phyloP scores from a whole-genome alignment of 352 stramenopile genomes.

The Pythium phragmitis region DNA sequence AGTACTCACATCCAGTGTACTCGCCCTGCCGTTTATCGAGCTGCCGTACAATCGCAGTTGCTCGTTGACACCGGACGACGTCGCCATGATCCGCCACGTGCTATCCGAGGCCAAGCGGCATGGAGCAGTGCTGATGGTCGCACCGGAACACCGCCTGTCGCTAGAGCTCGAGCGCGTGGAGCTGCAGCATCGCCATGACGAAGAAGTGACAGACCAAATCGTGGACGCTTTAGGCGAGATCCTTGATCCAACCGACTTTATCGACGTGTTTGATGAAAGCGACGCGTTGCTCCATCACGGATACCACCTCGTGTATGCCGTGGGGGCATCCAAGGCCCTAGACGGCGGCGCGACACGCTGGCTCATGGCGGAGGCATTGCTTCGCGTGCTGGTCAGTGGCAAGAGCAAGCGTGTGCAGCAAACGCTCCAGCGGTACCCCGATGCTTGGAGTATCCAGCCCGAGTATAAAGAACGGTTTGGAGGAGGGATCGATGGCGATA shows the following conservation, averaged over 20 bases:
- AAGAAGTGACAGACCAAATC: constrained; percentile 1
- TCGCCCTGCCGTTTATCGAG: constrained; percentile 49
- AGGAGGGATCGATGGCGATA: constrained; percentile 3
- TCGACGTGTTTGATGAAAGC: constrained; percentile 87
- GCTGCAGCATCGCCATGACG: constrained; percentile 20
- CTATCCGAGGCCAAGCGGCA: constrained; percentile 37
- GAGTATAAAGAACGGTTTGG: constrained; percentile 41
- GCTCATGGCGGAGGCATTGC: constrained; percentile 49
- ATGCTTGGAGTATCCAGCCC: constrained; percentile 33
- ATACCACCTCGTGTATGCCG: constrained; percentile 89
- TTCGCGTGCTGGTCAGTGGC: constrained; percentile 27
- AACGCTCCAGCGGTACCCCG: constrained; percentile 37
- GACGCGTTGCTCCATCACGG: constrained; percentile 86
- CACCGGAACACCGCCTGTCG: constrained; percentile 87
- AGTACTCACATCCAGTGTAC: constrained; percentile 42
- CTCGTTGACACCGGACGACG: constrained; percentile 28
- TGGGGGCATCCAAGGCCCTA: constrained; percentile 50
- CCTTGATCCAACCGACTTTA: constrained; percentile 45
- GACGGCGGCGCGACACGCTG: constrained; percentile 50
- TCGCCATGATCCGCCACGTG: constrained; percentile 35
- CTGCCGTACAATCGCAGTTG: constrained; percentile 72
- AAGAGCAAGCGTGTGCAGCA: constrained; percentile 25
- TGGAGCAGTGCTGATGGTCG: constrained; percentile 65
- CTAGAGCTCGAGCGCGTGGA: constrained; percentile 83
- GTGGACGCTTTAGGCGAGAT: constrained; percentile 36